Base-by-base conservation (phyloP, 331 rosid species). In the Rhamnella rubrinervis region DNA sequence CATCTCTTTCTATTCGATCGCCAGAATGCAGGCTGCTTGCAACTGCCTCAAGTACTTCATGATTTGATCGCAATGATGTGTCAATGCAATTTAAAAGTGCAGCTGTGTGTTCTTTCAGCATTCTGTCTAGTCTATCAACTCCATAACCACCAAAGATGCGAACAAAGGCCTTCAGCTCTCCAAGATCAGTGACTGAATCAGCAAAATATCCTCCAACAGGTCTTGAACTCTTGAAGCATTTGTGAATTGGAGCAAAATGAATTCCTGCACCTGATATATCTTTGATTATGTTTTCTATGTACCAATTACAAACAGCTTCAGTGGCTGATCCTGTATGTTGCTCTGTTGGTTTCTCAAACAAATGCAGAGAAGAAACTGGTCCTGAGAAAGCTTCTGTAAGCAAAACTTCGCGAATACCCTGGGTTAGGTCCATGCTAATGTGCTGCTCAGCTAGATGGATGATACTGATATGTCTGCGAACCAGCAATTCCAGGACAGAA, bases 121-220 rank as follows among this genome's bases (percentile, higher is more conserved):
- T 83, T 78, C 87, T 82, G 72, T 90, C 91, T 65, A 95, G 78
- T 84, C 93, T 87, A 77, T 95, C 97, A 60, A 91, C 98, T 77
- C 98, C 98, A 81, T 87, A 95, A 58, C 95, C 95, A 77, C 98
- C 98, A 75, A 95, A 95, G 65, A 87, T 75, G 44, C 90, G 95
- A 70, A 86, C 91, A 78, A 91, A 91, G 53, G 98, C 92, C 78
- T 87, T 91, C 70, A 95, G 67, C 73, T 95, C 97, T 79, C 87
- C 83, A 58, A 85, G 80, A 81, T 89, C 97, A 53, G 96, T 85
- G 55, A 95, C 96, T 11, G 98, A 95, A 74, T 95, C 98, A 64
- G 98, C 98, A 81, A 95, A 95, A 73, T 91, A 95, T 75, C 98
- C 98, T 55, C 98, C 98, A 75, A 95, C 97, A 75, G 98, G 98